These are phyloP conservation scores for Ophiocordyceps sinensis DNA, from an alignment of 2,329 filamentous ascomycete genomes.

Conservation along the genomic window DNA sequence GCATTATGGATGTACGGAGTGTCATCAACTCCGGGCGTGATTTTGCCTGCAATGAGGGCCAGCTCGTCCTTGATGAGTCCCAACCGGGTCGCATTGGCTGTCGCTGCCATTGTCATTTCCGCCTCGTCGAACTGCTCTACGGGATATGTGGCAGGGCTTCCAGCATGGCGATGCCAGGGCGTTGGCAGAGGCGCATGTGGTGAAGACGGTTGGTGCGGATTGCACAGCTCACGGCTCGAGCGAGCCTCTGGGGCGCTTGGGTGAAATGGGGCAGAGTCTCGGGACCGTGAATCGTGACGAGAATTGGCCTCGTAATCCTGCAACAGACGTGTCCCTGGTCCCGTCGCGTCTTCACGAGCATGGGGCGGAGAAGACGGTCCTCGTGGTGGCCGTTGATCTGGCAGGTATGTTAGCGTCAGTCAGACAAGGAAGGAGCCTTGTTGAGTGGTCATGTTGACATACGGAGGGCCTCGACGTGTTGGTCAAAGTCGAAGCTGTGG, in stretches of 20 bases:
- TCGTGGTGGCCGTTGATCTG: constrained; percentile 3
- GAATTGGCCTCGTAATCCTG: too few relatives aligned
- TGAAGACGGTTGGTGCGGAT: too few relatives aligned
- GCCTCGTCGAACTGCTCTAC: constrained; percentile 23
- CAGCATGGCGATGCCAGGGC: constrained; percentile 3
- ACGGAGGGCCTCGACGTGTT: constrained; percentile 21
- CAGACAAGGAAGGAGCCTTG: too few relatives aligned
- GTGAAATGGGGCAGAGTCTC: too few relatives aligned
- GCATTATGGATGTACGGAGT: constrained; percentile 82
- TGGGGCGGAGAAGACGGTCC: too few relatives aligned
- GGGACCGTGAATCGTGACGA: too few relatives aligned
- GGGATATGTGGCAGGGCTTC: constrained; percentile 2
- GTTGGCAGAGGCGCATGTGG: too few relatives aligned
- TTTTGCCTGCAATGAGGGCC: constrained; percentile 31
- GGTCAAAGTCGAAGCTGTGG: constrained; percentile 13
- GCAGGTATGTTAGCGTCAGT: too few relatives aligned
- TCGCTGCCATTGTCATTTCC: constrained; percentile 23
- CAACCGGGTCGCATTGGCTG: constrained; percentile 17
- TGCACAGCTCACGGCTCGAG: too few relatives aligned
- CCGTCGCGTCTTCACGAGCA: too few relatives aligned
- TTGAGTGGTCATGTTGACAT: constrained; percentile 10
- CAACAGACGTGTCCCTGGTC: too few relatives aligned
- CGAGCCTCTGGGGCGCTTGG: too few relatives aligned
- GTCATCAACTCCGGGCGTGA: constrained; percentile 70
- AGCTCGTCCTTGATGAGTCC: constrained; percentile 36